Percentiles rank a stretch among this genome's conserved stretches.
Conservation (phyloP, 2,329 filamentous ascomycete genomes). For the Curvularia sp. region DNA sequence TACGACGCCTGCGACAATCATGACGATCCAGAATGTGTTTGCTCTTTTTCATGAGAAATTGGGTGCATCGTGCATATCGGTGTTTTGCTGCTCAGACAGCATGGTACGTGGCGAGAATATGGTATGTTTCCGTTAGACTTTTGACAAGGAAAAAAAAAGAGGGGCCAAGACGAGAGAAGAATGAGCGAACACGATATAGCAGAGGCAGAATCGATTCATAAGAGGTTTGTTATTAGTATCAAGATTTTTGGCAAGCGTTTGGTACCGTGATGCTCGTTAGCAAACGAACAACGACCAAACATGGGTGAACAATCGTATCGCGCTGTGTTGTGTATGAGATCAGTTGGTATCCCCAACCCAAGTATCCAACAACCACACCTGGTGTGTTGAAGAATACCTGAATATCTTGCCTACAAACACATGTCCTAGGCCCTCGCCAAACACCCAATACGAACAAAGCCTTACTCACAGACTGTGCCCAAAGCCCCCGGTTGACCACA, state of each 20-base stretch:
- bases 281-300: background rate
- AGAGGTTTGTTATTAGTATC: background rate
- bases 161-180: background rate
- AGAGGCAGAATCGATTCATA: background rate
- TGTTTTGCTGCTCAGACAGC: background rate
- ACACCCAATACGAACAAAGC: background rate
- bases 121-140: background rate
- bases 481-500: background rate
- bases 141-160: background rate
- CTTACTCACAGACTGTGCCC: background rate
- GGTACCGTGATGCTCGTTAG: background rate
- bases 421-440: background rate
- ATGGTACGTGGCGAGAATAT: background rate
- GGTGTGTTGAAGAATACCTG: background rate
- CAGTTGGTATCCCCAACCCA: background rate
- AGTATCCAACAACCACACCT: background rate
- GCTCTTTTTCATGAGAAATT: conserved; percentile 9
- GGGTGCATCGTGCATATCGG: background rate
- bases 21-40: conserved; percentile 4
- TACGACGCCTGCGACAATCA: background rate
- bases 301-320: background rate
- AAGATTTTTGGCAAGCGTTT: background rate
- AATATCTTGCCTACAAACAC: too few relatives aligned
- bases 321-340: background rate
- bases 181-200: background rate